phyloP scores from a whole-genome alignment of 257 asterid species.

The Primulina tabacum region DNA sequence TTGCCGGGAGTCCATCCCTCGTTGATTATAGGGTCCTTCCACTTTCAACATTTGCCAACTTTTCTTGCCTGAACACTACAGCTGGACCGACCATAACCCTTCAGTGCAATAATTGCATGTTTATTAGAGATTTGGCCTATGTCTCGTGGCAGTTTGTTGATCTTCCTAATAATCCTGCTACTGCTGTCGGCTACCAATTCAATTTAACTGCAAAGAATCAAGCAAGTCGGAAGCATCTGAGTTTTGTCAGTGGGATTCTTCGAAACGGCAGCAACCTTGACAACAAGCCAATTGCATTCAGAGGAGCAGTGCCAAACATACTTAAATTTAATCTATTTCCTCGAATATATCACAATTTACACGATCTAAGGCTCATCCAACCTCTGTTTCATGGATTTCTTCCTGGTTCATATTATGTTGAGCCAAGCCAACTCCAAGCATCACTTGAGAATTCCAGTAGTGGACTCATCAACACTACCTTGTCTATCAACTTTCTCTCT shows the following conservation, averaged over 20 bases:
- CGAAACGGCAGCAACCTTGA: constrained; percentile 53
- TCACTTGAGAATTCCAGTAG: constrained; percentile 61
- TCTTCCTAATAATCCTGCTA: constrained; percentile 80
- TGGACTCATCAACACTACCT: constrained; percentile 79
- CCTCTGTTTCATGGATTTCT: constrained; percentile 89
- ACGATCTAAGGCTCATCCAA: constrained; percentile 74
- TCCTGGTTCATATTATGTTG: constrained; percentile 76
- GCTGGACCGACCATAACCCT: constrained; percentile 75
- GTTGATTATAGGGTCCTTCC: constrained; percentile 59
- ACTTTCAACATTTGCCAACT: constrained; percentile 69
- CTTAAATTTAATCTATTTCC: constrained; percentile 85
- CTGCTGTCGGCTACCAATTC: constrained; percentile 86
- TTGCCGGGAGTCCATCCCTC: constrained; percentile 58
- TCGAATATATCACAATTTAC: constrained; percentile 63
- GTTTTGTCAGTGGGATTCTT: constrained; percentile 76
- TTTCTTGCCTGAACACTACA: constrained; percentile 79
- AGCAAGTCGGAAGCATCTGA: constrained; percentile 57
- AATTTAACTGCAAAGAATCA: constrained; percentile 74
- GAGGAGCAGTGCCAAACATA: constrained; percentile 74
- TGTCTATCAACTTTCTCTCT: constrained; percentile 75
- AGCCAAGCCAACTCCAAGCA: constrained; percentile 55
- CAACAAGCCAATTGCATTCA: constrained; percentile 54
- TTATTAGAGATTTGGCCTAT: constrained; percentile 51
- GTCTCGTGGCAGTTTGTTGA: constrained; percentile 89
- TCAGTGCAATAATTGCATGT: constrained; percentile 61